These are phyloP conservation scores for Starmerella stigmatis DNA, from an alignment of 805 yeast genomes.

Conservation along the genomic window DNA sequence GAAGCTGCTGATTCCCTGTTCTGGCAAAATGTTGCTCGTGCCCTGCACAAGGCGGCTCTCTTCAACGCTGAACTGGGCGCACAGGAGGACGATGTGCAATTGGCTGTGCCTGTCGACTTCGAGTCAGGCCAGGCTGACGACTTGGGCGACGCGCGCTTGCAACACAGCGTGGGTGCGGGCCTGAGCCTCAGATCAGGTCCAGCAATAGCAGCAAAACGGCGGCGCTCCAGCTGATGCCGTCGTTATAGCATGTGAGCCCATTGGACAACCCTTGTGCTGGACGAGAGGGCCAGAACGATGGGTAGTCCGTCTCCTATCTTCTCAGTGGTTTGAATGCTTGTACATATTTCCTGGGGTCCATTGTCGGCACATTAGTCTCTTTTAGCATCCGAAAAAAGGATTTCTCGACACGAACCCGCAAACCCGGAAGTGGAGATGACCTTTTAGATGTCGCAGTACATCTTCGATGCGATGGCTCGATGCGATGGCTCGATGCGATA, in stretches of 20 bases:
- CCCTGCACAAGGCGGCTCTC: conserved; percentile 5
- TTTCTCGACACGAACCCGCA: too few relatives aligned
- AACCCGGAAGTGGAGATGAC: too few relatives aligned
- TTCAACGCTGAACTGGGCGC: background rate
- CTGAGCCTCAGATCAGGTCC: conserved; percentile 7
- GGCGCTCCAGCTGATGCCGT: conserved; percentile 10
- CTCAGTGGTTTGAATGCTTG: too few relatives aligned
- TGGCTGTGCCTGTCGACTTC: conserved; percentile 18
- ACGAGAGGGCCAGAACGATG: too few relatives aligned
- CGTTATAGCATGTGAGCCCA: background rate
- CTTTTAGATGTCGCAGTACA: too few relatives aligned
- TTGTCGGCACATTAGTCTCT: too few relatives aligned
- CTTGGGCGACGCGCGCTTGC: conserved; percentile 13
- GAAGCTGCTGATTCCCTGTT: background rate
- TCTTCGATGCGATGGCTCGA: too few relatives aligned
- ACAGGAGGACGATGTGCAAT: conserved; percentile 7
- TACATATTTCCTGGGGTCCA: too few relatives aligned
- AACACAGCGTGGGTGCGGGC: conserved; percentile 10
- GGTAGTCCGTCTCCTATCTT: too few relatives aligned
- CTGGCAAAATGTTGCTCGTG: background rate
- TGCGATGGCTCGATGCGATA: too few relatives aligned
- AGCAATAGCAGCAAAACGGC: conserved; percentile 10
- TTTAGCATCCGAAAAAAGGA: too few relatives aligned
- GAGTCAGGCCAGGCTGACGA: conserved; percentile 21
- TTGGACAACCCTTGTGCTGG: too few relatives aligned